These are phyloP conservation scores for Elaeagnus macrophylla DNA, from an alignment of 306 rosid genomes.

Conservation along the genomic window DNA sequence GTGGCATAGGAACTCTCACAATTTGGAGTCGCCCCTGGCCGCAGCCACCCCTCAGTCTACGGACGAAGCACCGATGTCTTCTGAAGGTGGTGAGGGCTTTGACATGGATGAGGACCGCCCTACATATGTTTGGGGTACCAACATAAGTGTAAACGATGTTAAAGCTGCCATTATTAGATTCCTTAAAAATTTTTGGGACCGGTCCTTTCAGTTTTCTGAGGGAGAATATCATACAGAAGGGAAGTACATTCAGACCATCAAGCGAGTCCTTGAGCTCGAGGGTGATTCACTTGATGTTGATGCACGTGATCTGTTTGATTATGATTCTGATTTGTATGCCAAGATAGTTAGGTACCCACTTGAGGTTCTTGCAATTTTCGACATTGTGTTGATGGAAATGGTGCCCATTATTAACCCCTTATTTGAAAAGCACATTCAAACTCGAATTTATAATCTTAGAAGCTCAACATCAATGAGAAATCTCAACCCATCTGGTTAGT, in stretches of 20 bases:
- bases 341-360: constrained; percentile 94
- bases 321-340: constrained; percentile 78
- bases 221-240: constrained; percentile 58
- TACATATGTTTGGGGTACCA: constrained; percentile 89
- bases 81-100: constrained; percentile 77
- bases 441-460: constrained; percentile 77
- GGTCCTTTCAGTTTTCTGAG: constrained; percentile 34
- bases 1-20: too few relatives aligned
- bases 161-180: constrained; percentile 73
- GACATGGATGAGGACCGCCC: constrained; percentile 73
- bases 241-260: constrained; percentile 64
- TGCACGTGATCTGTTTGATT: constrained; percentile 75
- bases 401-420: constrained; percentile 62
- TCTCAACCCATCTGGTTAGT: constrained; percentile 86
- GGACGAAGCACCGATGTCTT: constrained; percentile 52
- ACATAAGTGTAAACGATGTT: constrained; percentile 89
- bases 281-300: constrained; percentile 75
- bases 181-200: constrained; percentile 58
- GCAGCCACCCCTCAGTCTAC: constrained; percentile 65
- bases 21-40: constrained; percentile 14
- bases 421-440: constrained; percentile 85
- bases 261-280: constrained; percentile 56
- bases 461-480: constrained; percentile 78
- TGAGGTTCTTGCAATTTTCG: constrained; percentile 92
- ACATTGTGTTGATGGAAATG: constrained; percentile 91